phyloP scores from a whole-genome alignment of 129 eudicot genomes.

The Ambrosia artemisiifolia region DNA sequence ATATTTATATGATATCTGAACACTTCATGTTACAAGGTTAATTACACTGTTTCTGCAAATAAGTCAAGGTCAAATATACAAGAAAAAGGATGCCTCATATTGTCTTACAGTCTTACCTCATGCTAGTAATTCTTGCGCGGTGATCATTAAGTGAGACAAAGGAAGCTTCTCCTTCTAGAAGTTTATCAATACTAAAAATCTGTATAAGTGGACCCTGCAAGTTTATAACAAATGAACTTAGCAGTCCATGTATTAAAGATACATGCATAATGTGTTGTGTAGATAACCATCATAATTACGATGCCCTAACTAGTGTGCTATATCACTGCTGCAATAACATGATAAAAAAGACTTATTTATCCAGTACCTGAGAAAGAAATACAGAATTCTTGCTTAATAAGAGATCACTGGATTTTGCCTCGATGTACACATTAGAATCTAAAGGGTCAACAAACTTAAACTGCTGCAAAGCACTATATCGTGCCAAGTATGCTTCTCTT shows the following conservation, averaged over 20 bases:
- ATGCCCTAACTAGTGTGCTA: constrained; percentile 2
- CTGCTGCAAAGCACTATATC: constrained; percentile 47
- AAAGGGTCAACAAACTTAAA: constrained; percentile 65
- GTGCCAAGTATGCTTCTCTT: constrained; percentile 55
- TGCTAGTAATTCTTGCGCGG: constrained; percentile 72
- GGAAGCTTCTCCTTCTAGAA: constrained; percentile 26
- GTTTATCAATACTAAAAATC: constrained; percentile 34
- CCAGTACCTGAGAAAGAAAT: constrained; percentile 62
- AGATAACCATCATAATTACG: constrained; percentile 8
- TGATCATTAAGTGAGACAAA: constrained; percentile 47
- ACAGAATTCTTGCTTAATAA: constrained; percentile 44
- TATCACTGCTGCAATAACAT: constrained; percentile 12
- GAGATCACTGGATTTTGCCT: constrained; percentile 42
- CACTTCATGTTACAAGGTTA: neutral
- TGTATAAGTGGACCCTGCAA: constrained; percentile 59
- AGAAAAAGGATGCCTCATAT: neutral
- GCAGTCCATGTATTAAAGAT: neutral
- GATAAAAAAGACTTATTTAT: neutral
- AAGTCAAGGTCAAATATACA: neutral
- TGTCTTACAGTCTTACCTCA: constrained; percentile 64
- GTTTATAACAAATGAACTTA: constrained; percentile 3
- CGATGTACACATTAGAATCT: constrained; percentile 16
- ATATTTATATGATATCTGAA: neutral
- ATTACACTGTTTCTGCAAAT: neutral
- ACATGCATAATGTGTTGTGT: neutral